Evolutionary conservation across 805 yeast species (phyloP).

Genomic region (Candida schatavii): DNA sequence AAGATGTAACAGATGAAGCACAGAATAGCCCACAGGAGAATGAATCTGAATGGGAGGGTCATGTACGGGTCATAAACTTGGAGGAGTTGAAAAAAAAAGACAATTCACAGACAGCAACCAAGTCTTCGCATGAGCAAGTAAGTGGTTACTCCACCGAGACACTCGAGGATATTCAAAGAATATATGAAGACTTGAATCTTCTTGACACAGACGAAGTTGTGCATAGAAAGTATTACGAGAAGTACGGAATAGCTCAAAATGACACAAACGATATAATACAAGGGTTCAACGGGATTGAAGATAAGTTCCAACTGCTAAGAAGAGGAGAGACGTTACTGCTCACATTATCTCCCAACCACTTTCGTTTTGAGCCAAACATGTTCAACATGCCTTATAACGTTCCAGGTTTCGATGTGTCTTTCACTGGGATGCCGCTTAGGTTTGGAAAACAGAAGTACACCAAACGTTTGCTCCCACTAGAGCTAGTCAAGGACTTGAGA

Average conservation of each 20-base stretch:
- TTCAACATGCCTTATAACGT: slow-evolving; percentile 37
- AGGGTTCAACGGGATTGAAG: slow-evolving; percentile 34
- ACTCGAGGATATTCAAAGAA: slow-evolving; percentile 25
- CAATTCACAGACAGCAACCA: background rate
- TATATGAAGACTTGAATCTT: slow-evolving; percentile 27
- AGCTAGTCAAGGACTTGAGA: slow-evolving; percentile 36
- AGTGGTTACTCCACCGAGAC: slow-evolving; percentile 9
- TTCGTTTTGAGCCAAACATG: slow-evolving; percentile 25
- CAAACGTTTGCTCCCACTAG: slow-evolving; percentile 30
- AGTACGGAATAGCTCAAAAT: slow-evolving; percentile 29
- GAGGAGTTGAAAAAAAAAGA: background rate
- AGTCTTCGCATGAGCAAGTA: background rate
- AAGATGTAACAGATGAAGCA: background rate
- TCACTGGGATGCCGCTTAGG: slow-evolving; percentile 36
- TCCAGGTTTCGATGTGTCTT: slow-evolving; percentile 38
- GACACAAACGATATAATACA: slow-evolving; percentile 28
- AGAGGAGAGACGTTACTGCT: slow-evolving; percentile 30
- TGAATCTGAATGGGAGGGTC: too few relatives aligned
- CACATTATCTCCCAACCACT: slow-evolving; percentile 26
- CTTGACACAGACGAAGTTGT: slow-evolving; percentile 37
- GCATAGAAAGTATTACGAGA: slow-evolving; percentile 34
- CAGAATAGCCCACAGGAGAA: too few relatives aligned
- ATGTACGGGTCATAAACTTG: too few relatives aligned
- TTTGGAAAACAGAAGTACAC: slow-evolving; percentile 20
- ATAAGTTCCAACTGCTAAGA: slow-evolving; percentile 35